These are phyloP conservation scores for Geotrichum bryndzae DNA, from an alignment of 1,139 yeast species.

Conservation along the genomic window DNA sequence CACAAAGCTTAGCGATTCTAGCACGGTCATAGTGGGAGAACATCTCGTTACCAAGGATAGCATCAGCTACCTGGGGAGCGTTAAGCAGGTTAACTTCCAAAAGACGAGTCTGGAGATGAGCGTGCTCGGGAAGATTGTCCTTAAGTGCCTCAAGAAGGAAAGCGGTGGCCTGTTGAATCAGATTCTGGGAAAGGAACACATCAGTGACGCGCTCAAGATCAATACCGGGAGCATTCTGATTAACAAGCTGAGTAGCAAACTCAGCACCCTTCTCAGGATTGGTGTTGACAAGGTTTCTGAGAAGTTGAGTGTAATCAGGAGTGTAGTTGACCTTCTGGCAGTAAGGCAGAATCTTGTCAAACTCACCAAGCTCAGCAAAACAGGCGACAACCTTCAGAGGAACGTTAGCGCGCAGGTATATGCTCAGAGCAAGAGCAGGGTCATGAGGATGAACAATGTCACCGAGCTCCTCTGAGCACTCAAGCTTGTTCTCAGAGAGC, in stretches of 20 bases:
- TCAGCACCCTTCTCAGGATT: constrained; percentile 98
- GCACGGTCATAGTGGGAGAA: constrained; percentile 94
- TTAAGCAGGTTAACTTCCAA: constrained; percentile 87
- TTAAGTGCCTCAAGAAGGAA: constrained; percentile 92
- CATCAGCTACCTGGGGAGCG: constrained; percentile 99
- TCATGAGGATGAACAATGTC: constrained; percentile 90
- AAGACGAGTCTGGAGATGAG: constrained; percentile 90
- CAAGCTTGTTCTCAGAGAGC: constrained; percentile 90
- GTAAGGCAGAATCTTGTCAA: constrained; percentile 91
- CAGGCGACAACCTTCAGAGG: constrained; percentile 89
- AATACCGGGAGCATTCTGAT: constrained; percentile 54
- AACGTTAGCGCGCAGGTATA: constrained; percentile 77
- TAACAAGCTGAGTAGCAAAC: constrained; percentile 82
- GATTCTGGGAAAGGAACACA: constrained; percentile 89
- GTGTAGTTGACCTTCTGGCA: constrained; percentile 82
- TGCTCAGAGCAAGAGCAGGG: constrained; percentile 79
- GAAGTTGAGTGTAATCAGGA: constrained; percentile 85
- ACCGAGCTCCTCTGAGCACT: constrained; percentile 93
- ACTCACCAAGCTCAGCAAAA: constrained; percentile 93
- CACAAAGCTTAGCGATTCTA: constrained; percentile 85
- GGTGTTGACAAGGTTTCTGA: constrained; percentile 84
- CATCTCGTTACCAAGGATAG: constrained; percentile 92
- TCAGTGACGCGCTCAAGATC: constrained; percentile 87
- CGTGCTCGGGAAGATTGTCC: constrained; percentile 90
- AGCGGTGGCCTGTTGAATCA: constrained; percentile 98